These are phyloP conservation scores for Leccinum truebloodii DNA, from an alignment of 768 basidiomycete species.

Conservation along the genomic window DNA sequence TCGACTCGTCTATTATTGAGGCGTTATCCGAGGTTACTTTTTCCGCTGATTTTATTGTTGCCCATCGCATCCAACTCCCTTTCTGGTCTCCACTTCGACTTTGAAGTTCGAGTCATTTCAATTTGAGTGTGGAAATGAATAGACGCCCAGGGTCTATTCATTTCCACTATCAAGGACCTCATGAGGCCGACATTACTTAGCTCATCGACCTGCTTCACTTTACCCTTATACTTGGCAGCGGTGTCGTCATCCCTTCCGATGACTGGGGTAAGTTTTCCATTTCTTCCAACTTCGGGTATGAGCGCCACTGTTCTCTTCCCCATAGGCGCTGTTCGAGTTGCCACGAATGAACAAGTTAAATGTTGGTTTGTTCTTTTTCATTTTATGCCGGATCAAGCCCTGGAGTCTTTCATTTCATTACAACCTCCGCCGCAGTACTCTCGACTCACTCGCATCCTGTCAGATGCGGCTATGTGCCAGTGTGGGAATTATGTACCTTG, in stretches of 20 bases:
- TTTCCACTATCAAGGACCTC: conserved; percentile 4
- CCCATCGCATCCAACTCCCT: neutral
- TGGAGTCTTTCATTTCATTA: conserved; percentile 6
- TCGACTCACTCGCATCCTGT: neutral
- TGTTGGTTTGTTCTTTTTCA: conserved; percentile 3
- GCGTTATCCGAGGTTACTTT: neutral
- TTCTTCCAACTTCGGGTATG: conserved; percentile 12
- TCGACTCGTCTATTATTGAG: neutral
- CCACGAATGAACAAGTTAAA: neutral
- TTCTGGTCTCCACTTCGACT: conserved; percentile 8
- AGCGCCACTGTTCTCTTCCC: conserved; percentile 17
- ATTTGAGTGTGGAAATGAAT: neutral
- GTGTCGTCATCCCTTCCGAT: conserved; percentile 24
- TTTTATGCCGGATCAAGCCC: conserved; percentile 10
- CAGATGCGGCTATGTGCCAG: neutral
- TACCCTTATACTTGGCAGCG: neutral
- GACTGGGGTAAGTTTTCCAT: conserved; percentile 17
- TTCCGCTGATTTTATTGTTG: neutral
- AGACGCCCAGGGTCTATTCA: neutral
- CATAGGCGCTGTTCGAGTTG: neutral
- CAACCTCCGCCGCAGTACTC: neutral
- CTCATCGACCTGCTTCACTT: neutral
- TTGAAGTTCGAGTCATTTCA: neutral
- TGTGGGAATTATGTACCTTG: conserved; percentile 13
- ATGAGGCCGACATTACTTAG: neutral